Conservation (phyloP, 352 stramenopile genomes). For the Phytophthora melonis region DNA sequence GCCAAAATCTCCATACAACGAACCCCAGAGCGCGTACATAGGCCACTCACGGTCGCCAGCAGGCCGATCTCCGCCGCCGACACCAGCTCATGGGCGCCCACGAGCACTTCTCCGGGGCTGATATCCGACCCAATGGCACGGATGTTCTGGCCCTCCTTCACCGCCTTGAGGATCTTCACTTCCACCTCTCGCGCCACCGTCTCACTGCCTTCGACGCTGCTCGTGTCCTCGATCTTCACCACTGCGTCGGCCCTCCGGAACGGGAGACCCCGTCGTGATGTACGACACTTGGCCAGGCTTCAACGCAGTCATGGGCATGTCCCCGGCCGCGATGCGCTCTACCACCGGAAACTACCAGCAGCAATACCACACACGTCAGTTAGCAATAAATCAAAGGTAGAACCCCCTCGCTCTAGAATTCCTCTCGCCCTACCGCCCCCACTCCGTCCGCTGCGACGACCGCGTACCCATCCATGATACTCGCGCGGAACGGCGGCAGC, state of each 20-base stretch:
- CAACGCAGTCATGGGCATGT: conserved; percentile 53
- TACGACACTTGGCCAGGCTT: conserved; percentile 79
- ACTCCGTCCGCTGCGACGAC: conserved; percentile 88
- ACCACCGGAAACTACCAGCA: conserved; percentile 65
- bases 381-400: not conserved
- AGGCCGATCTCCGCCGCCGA: conserved; percentile 92
- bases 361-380: not conserved
- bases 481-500: conserved; percentile 96
- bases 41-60: conserved; percentile 81
- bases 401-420: conserved; percentile 2
- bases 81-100: conserved; percentile 79
- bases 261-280: conserved; percentile 95
- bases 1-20: not conserved
- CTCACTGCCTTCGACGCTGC: conserved; percentile 51
- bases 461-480: conserved; percentile 99
- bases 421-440: conserved; percentile 52
- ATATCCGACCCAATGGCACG: conserved; percentile 95
- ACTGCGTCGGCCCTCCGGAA: conserved; percentile 94
- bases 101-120: conserved; percentile 70
- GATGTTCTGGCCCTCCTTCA: conserved; percentile 77
- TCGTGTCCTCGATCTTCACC: conserved; percentile 95
- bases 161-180: conserved; percentile 74
- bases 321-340: conserved; percentile 75
- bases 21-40: not conserved
- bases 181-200: conserved; percentile 43